Conservation (phyloP, 345 rosid genomes). For the Syzygium aromaticum region DNA sequence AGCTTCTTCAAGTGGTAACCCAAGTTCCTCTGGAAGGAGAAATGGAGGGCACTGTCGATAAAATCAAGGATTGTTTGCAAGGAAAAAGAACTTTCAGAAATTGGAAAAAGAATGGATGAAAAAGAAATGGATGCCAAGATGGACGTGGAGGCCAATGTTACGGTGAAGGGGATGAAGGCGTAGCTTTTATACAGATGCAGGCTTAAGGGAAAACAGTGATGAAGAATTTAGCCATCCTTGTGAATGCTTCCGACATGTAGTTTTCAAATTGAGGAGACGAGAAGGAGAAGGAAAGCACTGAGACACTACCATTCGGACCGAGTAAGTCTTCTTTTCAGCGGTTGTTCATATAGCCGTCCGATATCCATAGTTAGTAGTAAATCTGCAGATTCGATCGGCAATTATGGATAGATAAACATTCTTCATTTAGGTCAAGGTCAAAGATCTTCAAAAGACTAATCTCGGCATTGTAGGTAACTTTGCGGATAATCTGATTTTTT, state of each 20-base stretch:
- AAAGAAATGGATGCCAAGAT: neutral
- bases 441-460: neutral
- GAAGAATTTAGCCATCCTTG: neutral
- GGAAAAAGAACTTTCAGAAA: neutral
- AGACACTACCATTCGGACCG: neutral
- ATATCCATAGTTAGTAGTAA: neutral
- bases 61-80: neutral
- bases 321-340: neutral
- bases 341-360: neutral
- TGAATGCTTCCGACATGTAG: neutral
- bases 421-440: neutral
- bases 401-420: neutral
- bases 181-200: slow-evolving; percentile 4
- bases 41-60: neutral
- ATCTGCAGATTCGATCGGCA: neutral
- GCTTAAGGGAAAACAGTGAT: neutral
- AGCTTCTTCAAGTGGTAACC: slow-evolving; percentile 30
- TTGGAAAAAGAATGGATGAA: neutral
- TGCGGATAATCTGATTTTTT: neutral
- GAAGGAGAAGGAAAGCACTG: neutral
- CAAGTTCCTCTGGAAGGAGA: neutral
- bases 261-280: neutral
- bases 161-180: neutral
- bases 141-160: neutral
- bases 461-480: neutral